Evolutionary conservation across 352 stramenopile species (phyloP).

Genomic region (Globisporangium parvum): DNA sequence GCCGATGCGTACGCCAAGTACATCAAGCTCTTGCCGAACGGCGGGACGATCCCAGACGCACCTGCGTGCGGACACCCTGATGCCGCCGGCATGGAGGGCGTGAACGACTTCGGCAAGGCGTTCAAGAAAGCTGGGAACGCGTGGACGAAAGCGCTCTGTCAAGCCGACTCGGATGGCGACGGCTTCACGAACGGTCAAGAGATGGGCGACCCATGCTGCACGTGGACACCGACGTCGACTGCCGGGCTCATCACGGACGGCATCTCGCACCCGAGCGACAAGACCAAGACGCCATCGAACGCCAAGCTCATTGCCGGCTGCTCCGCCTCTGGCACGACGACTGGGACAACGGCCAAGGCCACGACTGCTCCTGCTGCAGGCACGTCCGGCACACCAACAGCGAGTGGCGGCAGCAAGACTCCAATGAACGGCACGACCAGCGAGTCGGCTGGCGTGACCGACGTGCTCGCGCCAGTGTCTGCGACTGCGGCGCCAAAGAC

Average conservation of each 20-base stretch:
- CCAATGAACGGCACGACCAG: constrained; percentile 20
- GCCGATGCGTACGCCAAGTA: constrained; percentile 37
- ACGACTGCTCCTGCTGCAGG: background rate
- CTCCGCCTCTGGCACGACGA: constrained; percentile 9
- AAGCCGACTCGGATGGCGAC: constrained; percentile 70
- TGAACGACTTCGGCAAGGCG: constrained; percentile 64
- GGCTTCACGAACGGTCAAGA: constrained; percentile 83
- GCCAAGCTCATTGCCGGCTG: constrained; percentile 43
- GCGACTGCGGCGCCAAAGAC: constrained; percentile 12
- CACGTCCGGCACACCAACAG: too few species aligned
- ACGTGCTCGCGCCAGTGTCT: constrained; percentile 27
- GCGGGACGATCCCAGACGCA: constrained; percentile 32
- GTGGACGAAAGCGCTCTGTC: constrained; percentile 51
- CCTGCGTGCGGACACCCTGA: constrained; percentile 53
- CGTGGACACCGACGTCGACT: constrained; percentile 45
- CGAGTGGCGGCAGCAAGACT: constrained; percentile 7
- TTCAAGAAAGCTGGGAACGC: constrained; percentile 39
- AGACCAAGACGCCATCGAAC: constrained; percentile 46
- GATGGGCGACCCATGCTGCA: constrained; percentile 80
- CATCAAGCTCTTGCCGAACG: constrained; percentile 47
- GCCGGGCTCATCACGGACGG: constrained; percentile 46
- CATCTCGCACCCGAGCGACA: constrained; percentile 55
- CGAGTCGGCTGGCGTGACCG: constrained; percentile 14
- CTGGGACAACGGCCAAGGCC: constrained; percentile 11
- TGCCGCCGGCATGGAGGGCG: constrained; percentile 27